A percentile compares a stretch with the other conserved stretches of the same genome.
These are phyloP conservation scores for Neocallimastix lanati DNA, from an alignment of 192 early-diverging fungal species.

Conservation along the genomic window DNA sequence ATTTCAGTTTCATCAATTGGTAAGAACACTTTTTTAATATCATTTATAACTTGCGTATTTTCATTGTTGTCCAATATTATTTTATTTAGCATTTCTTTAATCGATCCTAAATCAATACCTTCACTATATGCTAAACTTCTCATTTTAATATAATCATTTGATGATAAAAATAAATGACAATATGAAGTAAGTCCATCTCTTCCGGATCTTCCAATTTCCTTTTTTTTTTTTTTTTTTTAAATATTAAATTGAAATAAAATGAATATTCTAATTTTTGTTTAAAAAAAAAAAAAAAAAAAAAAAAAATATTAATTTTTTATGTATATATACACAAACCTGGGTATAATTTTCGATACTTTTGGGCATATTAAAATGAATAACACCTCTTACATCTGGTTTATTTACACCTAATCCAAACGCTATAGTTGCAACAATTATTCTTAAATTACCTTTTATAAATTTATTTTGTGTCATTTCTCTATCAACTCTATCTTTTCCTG, in stretches of 20 bases:
- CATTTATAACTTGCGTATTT: neutral
- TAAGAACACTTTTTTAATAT: neutral
- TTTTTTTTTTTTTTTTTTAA: neutral
- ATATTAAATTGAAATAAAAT: no score
- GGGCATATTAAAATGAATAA: slow-evolving; percentile 52
- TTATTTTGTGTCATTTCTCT: slow-evolving; percentile 40
- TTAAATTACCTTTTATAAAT: slow-evolving; percentile 41
- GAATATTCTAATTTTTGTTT: no score
- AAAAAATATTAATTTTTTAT: neutral
- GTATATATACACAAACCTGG: slow-evolving; percentile 3
- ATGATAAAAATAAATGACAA: slow-evolving; percentile 29
- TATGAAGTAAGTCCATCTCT: slow-evolving; percentile 29
- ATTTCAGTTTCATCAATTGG: neutral
- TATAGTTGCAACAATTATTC: slow-evolving; percentile 52
- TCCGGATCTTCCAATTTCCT: slow-evolving; percentile 55
- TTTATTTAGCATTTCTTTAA: neutral
- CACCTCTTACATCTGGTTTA: slow-evolving; percentile 48
- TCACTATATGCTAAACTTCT: slow-evolving; percentile 22
- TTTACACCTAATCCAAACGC: slow-evolving; percentile 62
- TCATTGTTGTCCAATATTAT: neutral
- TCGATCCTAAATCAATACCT: neutral
- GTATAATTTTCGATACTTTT: slow-evolving; percentile 55
- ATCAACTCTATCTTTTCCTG: slow-evolving; percentile 37
- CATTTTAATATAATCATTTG: slow-evolving; percentile 16
- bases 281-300: neutral